phyloP scores from a whole-genome alignment of 257 asterid genomes.

The Verbena officinalis region DNA sequence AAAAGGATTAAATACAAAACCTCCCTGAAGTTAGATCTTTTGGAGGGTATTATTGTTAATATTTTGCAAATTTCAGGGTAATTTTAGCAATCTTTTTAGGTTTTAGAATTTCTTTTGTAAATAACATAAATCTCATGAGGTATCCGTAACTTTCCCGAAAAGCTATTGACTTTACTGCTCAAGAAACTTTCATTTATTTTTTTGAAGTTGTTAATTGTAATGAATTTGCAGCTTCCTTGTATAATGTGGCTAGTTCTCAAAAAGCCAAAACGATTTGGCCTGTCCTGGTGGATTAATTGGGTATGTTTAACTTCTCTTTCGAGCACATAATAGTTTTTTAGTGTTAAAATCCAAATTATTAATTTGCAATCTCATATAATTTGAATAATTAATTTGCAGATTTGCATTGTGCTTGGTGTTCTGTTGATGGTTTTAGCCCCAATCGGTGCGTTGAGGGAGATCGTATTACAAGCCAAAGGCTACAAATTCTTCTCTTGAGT shows the following conservation, averaged over 20 bases:
- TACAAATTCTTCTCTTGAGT: conserved; percentile 53
- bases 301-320: conserved; percentile 27
- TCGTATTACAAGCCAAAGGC: conserved; percentile 40
- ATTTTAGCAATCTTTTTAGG: no score
- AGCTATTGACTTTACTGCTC: no score
- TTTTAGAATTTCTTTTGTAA: no score
- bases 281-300: conserved; percentile 55
- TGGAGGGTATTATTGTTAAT: no score
- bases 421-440: conserved; percentile 50
- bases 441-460: conserved; percentile 53
- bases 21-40: no score
- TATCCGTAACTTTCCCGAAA: no score
- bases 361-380: not conserved
- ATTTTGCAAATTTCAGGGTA: no score
- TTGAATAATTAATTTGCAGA: conserved; percentile 30
- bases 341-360: no score
- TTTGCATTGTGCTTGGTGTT: conserved; percentile 53
- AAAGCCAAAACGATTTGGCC: conserved; percentile 49
- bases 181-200: no score
- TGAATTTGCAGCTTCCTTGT: conserved; percentile 53
- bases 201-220: no score
- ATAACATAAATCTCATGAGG: no score
- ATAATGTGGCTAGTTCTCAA: conserved; percentile 56
- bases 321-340: not conserved
- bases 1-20: no score